Evolutionary conservation across 2,329 filamentous ascomycete species (phyloP).

Genomic region (Triangularia verruculosa): DNA sequence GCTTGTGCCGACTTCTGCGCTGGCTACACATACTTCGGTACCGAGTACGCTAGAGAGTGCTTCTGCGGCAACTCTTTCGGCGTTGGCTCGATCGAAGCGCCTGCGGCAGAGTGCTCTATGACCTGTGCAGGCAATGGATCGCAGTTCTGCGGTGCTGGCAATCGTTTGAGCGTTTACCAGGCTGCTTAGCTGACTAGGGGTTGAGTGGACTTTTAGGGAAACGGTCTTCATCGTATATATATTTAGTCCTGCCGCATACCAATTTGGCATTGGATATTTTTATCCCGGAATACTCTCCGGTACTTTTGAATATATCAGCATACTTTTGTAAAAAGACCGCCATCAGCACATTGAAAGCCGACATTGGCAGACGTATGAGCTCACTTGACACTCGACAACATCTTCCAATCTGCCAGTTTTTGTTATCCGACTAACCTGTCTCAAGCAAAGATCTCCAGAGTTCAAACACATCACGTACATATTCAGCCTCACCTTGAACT

Average conservation of each 20-base stretch:
- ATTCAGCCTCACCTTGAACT: not conserved
- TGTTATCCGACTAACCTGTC: not conserved
- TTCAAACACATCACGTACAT: not conserved
- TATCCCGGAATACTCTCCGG: not conserved
- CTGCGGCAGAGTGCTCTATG: conserved; percentile 39
- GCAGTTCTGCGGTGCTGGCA: conserved; percentile 41
- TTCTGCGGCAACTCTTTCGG: conserved; percentile 40
- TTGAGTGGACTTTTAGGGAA: not conserved
- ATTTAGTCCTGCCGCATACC: not conserved
- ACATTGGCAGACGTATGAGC: not conserved
- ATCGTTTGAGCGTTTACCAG: conserved; percentile 34
- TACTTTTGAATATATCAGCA: not conserved
- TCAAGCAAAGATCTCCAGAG: not conserved
- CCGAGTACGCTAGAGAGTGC: conserved; percentile 40
- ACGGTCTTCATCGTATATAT: conserved; percentile 7
- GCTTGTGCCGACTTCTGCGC: conserved; percentile 36
- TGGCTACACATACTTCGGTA: conserved; percentile 37
- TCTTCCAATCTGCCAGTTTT: not conserved
- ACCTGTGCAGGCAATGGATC: conserved; percentile 37
- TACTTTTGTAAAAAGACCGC: not conserved
- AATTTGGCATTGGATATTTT: not conserved
- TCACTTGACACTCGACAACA: not conserved
- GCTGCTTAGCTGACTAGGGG: conserved; percentile 14
- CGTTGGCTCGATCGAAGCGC: conserved; percentile 29
- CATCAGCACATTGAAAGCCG: not conserved